Evolutionary conservation across 805 yeast species (phyloP), one percentile per base, ranked within the genome.

Genomic region (Clavispora vitiphila): DNA sequence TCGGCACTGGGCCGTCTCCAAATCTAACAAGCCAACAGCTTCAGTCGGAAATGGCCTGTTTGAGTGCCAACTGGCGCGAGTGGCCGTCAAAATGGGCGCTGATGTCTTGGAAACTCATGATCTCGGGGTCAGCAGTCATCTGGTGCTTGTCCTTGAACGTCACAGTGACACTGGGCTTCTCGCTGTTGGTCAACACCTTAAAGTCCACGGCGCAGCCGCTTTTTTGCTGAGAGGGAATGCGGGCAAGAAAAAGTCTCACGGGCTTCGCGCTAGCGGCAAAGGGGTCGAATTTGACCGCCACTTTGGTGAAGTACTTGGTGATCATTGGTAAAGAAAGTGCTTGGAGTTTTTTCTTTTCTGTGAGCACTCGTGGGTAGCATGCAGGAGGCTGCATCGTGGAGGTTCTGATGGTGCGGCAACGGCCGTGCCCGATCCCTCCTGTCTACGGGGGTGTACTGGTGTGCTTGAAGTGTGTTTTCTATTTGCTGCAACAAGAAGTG

Each of bases 241-340:
- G 75, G 9, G 93, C 74, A 35, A 90, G 72, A 54, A 90, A 82
- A 8, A 85, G 68, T 54, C 98, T 78, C 5, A 95, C 89, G 6
- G 85, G 71, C 61, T 83, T 85, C 34, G 89, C 93, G 18, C 56
- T 57, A 50, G 84, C 85, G 22, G 72, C 63, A 49, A 84, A 74
- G 1, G 96, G 96, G 61, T 86, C 80, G 72, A 90, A 87, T 56
- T 73, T 80, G 34, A 91, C 86, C 34, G 71, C 70, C 8, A 88
- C 87, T 49, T 80, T 79, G 26, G 89, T 72, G 67, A 91, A 87
- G 66, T 84, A 90, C 64, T 87, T 88, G 30, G 97, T 91, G 56
- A 90, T 85, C 98, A 90, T 90, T 31, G 37, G 21, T 14, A 16
- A 20, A 6, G 20, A 8, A 19, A 16, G 23, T 32, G 26, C 16